Conservation (phyloP, 1,139 yeast species). For the Taphrina populina region DNA sequence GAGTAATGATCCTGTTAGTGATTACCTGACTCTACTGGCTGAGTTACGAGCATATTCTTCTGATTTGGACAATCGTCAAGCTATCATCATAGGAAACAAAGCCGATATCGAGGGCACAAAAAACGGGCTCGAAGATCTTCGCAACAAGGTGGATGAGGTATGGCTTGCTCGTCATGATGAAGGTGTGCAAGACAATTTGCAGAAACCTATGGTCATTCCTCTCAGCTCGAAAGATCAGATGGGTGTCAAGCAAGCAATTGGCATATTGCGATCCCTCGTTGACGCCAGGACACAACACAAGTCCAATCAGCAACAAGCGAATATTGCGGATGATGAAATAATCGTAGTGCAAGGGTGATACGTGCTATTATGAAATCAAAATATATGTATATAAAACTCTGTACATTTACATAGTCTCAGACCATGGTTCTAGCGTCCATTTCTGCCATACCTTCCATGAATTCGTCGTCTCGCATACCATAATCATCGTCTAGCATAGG, state of each 20-base stretch:
- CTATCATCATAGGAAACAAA: constrained; percentile 34
- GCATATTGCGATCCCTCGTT: constrained; percentile 17
- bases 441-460: constrained; percentile 10
- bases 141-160: constrained; percentile 13
- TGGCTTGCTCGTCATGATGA: constrained; percentile 2
- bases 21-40: constrained; percentile 23
- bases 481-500: not conserved
- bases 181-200: not conserved
- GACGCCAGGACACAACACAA: not conserved
- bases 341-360: constrained; percentile 11
- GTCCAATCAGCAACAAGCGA: not conserved
- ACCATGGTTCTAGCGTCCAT: constrained; percentile 3
- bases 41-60: constrained; percentile 31
- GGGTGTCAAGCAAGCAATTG: constrained; percentile 30
- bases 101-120: constrained; percentile 30
- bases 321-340: not conserved
- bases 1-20: constrained; percentile 16
- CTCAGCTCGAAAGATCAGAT: constrained; percentile 31
- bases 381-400: not conserved
- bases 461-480: constrained; percentile 19
- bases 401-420: not conserved
- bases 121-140: constrained; percentile 5
- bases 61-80: constrained; percentile 15
- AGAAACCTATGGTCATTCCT: constrained; percentile 17
- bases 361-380: not conserved